Evolutionary conservation across 78 protist genomes (phyloP).

Genomic region (Guillardia theta): DNA sequence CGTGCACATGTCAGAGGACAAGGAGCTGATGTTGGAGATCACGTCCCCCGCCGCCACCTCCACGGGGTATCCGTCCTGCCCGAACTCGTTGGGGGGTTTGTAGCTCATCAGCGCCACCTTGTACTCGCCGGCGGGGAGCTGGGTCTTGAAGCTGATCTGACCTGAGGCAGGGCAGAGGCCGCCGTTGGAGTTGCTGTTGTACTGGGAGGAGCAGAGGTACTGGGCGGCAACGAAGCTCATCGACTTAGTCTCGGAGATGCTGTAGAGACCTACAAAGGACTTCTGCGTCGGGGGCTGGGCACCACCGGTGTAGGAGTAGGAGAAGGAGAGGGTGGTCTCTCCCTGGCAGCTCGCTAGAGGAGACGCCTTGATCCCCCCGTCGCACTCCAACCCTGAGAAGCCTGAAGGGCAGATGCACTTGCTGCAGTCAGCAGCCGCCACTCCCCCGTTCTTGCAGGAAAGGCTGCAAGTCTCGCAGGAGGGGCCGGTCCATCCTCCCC

Average conservation of each 20-base stretch:
- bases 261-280: neutral
- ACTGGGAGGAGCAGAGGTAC: neutral
- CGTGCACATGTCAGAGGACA: neutral
- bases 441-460: slow-evolving; percentile 25
- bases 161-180: neutral
- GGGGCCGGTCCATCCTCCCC: neutral
- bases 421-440: neutral
- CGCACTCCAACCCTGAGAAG: neutral
- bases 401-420: slow-evolving; percentile 36
- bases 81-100: neutral
- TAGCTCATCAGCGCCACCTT: neutral
- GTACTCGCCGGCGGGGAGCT: neutral
- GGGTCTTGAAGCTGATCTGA: neutral
- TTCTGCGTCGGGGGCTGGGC: neutral
- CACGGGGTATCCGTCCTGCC: neutral
- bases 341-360: neutral
- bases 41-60: neutral
- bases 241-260: neutral
- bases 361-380: neutral
- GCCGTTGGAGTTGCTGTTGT: neutral
- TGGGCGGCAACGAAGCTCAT: neutral
- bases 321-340: neutral
- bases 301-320: neutral
- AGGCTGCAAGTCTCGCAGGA: neutral
- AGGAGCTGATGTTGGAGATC: neutral